Conservation (phyloP, 176 grass and related monocot species). For the Cenchrus fungigraminus region DNA sequence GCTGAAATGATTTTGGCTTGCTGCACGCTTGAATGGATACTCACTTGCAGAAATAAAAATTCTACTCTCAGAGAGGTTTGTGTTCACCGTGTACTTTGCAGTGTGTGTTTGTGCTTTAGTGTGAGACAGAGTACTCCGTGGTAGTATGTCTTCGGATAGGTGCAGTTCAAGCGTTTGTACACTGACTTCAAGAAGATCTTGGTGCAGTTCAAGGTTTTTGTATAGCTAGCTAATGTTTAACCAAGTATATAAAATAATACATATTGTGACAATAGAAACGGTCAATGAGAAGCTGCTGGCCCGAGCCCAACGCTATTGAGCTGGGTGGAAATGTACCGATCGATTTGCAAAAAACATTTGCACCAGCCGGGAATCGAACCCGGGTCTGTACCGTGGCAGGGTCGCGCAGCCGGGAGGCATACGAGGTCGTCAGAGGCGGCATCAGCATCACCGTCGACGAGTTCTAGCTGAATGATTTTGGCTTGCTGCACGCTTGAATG, state of each 20-base stretch:
- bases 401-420: constrained; percentile 69
- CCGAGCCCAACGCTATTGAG: no score
- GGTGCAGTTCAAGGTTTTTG: no score
- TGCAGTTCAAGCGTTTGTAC: no score
- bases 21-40: not conserved
- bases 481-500: not conserved
- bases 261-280: not conserved
- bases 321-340: not conserved
- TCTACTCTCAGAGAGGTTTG: not conserved
- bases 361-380: constrained; percentile 65
- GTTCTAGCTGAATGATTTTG: constrained; percentile 37
- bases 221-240: no score
- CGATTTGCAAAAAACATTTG: not conserved
- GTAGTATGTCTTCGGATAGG: no score
- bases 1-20: not conserved
- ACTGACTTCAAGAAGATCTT: not conserved
- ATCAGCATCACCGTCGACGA: constrained; percentile 59
- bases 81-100: not conserved
- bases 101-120: not conserved
- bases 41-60: constrained; percentile 21
- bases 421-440: constrained; percentile 67
- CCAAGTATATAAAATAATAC: no score
- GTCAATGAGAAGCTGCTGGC: not conserved
- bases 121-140: no score
- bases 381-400: constrained; percentile 82